Evolutionary conservation across 306 rosid species (phyloP).

Genomic region (Sicyos edulis): DNA sequence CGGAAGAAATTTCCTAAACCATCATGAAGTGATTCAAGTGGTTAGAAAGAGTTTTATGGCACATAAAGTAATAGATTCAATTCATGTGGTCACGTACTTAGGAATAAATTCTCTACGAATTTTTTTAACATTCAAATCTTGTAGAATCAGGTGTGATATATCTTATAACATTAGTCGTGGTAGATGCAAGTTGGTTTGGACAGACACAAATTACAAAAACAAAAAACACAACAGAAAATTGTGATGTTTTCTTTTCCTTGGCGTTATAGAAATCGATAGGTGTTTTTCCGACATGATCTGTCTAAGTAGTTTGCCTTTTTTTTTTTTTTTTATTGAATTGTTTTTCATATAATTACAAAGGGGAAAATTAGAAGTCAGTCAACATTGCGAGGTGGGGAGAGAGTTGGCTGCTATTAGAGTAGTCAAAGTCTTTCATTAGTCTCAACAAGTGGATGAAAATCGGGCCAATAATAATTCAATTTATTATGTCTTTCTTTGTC

Average conservation of each 20-base stretch:
- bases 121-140: too few relatives aligned
- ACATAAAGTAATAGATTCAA: too few relatives aligned
- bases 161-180: too few relatives aligned
- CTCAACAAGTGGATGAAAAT: background rate
- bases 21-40: too few relatives aligned
- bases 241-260: background rate
- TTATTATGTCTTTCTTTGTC: background rate
- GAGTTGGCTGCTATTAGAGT: background rate
- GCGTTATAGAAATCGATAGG: too few relatives aligned
- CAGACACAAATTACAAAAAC: too few relatives aligned
- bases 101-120: too few relatives aligned
- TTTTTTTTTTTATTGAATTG: background rate
- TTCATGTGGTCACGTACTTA: too few relatives aligned
- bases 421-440: background rate
- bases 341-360: background rate
- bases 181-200: too few relatives aligned
- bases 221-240: background rate
- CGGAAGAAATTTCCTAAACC: too few relatives aligned
- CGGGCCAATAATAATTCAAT: background rate
- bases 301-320: background rate
- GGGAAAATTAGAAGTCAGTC: background rate
- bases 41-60: too few relatives aligned
- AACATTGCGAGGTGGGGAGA: background rate
- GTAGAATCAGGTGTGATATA: too few relatives aligned
- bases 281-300: background rate